Percentiles rank a stretch among this genome's conserved stretches.
Evolutionary conservation across 73 alveolate genomes (phyloP).

Genomic region (Tetrahymena malaccensis): DNA sequence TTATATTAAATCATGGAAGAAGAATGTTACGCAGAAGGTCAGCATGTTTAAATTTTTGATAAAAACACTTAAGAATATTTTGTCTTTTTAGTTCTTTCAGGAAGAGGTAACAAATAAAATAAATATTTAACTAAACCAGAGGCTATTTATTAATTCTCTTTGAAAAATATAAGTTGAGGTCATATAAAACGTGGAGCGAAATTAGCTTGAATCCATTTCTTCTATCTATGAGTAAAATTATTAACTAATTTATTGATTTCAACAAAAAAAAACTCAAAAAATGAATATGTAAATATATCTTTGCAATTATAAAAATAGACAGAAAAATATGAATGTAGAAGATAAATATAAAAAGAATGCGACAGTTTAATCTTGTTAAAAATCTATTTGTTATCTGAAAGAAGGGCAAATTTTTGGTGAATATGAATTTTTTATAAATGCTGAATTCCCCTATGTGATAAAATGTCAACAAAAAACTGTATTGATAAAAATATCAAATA

Average conservation of each 20-base stretch:
- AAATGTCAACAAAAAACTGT: background rate
- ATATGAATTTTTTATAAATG: background rate
- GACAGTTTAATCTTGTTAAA: no score
- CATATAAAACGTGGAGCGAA: background rate
- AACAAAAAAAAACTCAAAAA: no score
- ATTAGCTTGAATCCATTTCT: background rate
- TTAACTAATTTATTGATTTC: no score
- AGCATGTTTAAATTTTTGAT: background rate
- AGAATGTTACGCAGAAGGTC: background rate
- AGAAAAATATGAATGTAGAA: background rate
- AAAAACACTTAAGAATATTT: background rate
- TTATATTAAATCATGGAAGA: background rate
- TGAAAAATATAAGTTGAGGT: background rate
- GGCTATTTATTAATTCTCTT: no score
- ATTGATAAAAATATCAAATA: background rate
- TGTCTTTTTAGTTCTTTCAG: background rate
- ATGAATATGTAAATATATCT: no score
- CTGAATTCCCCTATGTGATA: background rate
- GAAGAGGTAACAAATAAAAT: background rate
- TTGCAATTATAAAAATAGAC: no score
- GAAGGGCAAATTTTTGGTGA: background rate
- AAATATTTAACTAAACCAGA: no score
- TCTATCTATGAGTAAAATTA: background rate
- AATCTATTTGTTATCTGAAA: background rate
- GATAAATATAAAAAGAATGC: background rate